phyloP scores from a whole-genome alignment of 2,329 filamentous ascomycete genomes.

The Botryotinia convoluta region DNA sequence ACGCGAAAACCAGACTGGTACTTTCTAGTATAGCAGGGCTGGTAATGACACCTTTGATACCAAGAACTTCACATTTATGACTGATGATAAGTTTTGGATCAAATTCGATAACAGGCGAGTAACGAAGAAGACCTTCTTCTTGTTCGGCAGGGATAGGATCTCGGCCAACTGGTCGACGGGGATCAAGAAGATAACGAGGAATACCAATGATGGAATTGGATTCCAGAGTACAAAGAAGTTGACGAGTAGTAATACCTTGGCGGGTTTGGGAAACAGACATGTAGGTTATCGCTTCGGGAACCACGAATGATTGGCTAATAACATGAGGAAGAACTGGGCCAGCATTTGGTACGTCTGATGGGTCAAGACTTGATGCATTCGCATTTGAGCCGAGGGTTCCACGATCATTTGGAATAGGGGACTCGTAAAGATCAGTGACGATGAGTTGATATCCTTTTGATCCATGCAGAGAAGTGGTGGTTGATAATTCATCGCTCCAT shows the following conservation, averaged over 20 bases:
- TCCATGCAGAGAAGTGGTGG: conserved; percentile 51
- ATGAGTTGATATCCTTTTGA: conserved; percentile 84
- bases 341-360: conserved; percentile 54
- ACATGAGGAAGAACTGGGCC: conserved; percentile 65
- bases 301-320: conserved; percentile 75
- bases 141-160: conserved; percentile 76
- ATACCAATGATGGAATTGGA: conserved; percentile 75
- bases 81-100: conserved; percentile 78
- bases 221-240: conserved; percentile 76
- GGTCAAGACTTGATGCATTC: conserved; percentile 77
- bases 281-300: conserved; percentile 73
- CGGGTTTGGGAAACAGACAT: conserved; percentile 84
- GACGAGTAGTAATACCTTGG: conserved; percentile 84
- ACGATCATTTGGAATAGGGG: conserved; percentile 76
- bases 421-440: conserved; percentile 88
- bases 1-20: conserved; percentile 85
- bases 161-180: conserved; percentile 79
- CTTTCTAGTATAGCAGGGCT: conserved; percentile 82
- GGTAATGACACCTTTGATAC: conserved; percentile 70
- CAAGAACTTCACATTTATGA: conserved; percentile 78
- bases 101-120: conserved; percentile 75
- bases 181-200: conserved; percentile 75
- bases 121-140: conserved; percentile 79
- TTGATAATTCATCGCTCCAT: conserved; percentile 58
- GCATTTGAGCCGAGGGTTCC: conserved; percentile 67